These are phyloP conservation scores for Ophiorrhiza pumila DNA, from an alignment of 257 asterid species.

Conservation along the genomic window DNA sequence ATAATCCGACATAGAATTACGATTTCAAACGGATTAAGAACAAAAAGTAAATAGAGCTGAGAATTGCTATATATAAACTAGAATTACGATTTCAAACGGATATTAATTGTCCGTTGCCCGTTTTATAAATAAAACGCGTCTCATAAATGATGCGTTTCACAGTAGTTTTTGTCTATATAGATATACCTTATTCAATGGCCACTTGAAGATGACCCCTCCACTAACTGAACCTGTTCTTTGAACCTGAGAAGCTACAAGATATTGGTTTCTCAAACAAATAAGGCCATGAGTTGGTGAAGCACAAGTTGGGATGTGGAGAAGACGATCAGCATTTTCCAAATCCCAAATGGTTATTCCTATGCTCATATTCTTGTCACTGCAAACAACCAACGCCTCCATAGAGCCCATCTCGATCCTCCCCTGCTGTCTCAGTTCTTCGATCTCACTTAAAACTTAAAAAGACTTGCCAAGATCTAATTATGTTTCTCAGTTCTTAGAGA, in stretches of 20 bases:
- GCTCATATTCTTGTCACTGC: conserved; percentile 17
- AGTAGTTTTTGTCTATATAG: too few species aligned
- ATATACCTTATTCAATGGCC: conserved; percentile 26
- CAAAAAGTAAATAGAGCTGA: not conserved
- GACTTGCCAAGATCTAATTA: too few species aligned
- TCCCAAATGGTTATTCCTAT: conserved; percentile 22
- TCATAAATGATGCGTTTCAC: too few species aligned
- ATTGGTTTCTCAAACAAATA: conserved; percentile 13
- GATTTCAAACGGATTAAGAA: too few species aligned
- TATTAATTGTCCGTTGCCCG: too few species aligned
- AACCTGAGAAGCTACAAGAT: conserved; percentile 23
- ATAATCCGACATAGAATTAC: too few species aligned
- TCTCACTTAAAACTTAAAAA: too few species aligned
- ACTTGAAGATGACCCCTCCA: conserved; percentile 16
- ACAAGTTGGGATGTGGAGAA: conserved; percentile 14
- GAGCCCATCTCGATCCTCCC: not conserved
- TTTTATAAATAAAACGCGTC: too few species aligned
- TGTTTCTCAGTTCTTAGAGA: too few species aligned
- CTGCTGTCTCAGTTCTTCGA: too few species aligned
- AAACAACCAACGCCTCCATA: conserved; percentile 12
- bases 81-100: too few species aligned
- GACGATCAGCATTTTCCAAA: conserved; percentile 17
- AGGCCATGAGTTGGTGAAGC: conserved; percentile 17
- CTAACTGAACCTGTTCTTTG: conserved; percentile 5
- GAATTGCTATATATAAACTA: too few species aligned